phyloP scores from a whole-genome alignment of 179 eudicot species.

The Beta corolliflora region DNA sequence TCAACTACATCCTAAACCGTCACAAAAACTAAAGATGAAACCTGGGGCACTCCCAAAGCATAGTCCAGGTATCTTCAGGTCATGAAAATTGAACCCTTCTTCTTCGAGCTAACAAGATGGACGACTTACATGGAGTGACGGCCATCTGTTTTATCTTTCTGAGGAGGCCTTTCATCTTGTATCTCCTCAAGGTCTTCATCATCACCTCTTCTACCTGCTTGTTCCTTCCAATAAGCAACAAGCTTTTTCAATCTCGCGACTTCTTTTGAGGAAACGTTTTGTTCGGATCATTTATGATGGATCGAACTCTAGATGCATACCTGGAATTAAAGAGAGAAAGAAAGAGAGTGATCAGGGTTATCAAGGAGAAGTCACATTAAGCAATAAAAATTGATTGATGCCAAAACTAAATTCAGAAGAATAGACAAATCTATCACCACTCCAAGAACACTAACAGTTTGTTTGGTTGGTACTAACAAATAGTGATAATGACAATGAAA shows the following conservation, averaged over 20 bases:
- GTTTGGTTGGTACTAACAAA: too few species aligned
- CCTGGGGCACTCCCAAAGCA: slow-evolving; percentile 2
- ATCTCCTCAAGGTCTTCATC: slow-evolving; percentile 95
- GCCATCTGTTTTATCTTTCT: slow-evolving; percentile 56
- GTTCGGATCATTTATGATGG: slow-evolving; percentile 92
- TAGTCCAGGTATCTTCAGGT: slow-evolving; percentile 6
- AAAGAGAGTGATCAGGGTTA: too few species aligned
- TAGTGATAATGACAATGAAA: too few species aligned
- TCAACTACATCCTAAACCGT: neutral
- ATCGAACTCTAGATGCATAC: slow-evolving; percentile 97
- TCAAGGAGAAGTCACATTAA: neutral
- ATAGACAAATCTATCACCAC: too few species aligned
- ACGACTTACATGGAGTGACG: slow-evolving; percentile 54
- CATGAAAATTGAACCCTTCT: neutral
- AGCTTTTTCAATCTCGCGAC: slow-evolving; percentile 86
- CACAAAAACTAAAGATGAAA: neutral
- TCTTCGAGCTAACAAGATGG: neutral
- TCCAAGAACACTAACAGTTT: too few species aligned
- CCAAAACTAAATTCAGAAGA: too few species aligned
- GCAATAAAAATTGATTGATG: too few species aligned
- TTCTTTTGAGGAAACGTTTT: slow-evolving; percentile 93
- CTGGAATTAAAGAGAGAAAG: slow-evolving; percentile 34
- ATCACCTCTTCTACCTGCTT: slow-evolving; percentile 87
- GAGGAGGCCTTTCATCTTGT: slow-evolving; percentile 67
- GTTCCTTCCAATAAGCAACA: slow-evolving; percentile 91